Evolutionary conservation across 1,139 yeast genomes (phyloP).

Genomic region (Kazachstania sp.): DNA sequence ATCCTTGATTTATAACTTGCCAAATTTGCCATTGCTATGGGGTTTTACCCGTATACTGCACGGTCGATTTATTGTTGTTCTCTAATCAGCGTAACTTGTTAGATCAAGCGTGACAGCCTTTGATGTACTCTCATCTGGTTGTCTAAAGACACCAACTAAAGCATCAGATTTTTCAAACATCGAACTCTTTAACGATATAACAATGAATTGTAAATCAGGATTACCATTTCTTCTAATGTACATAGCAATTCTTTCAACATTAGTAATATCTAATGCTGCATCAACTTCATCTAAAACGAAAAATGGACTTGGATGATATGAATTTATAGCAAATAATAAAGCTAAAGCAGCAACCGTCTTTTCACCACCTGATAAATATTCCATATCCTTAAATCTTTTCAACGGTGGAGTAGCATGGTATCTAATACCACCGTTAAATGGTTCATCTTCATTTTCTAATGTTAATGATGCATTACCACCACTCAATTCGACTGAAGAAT

Average conservation of each 20-base stretch:
- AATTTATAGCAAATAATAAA: slow-evolving; percentile 79
- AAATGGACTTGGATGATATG: slow-evolving; percentile 89
- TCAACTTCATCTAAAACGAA: slow-evolving; percentile 95
- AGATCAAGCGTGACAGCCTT: slow-evolving; percentile 68
- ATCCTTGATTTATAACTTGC: too few relatives aligned
- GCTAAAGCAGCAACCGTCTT: slow-evolving; percentile 96
- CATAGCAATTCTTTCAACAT: slow-evolving; percentile 75
- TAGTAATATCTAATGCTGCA: slow-evolving; percentile 89
- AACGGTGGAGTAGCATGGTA: slow-evolving; percentile 97
- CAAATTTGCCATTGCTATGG: too few relatives aligned
- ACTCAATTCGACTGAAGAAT: slow-evolving; percentile 51
- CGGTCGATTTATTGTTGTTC: neutral
- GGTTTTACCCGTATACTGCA: too few relatives aligned
- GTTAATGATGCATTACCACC: slow-evolving; percentile 93
- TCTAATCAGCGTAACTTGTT: slow-evolving; percentile 44
- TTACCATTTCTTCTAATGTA: slow-evolving; percentile 74
- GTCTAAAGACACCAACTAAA: slow-evolving; percentile 86
- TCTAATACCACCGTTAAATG: slow-evolving; percentile 71
- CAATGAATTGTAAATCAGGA: slow-evolving; percentile 81
- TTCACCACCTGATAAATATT: slow-evolving; percentile 90
- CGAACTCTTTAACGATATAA: slow-evolving; percentile 81
- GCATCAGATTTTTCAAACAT: slow-evolving; percentile 85
- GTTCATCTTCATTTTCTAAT: slow-evolving; percentile 83
- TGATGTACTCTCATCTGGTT: slow-evolving; percentile 69
- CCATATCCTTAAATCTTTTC: slow-evolving; percentile 91